Base-by-base conservation (phyloP, 192 early-diverging fungal species). In the Obelidium mucronatum region DNA sequence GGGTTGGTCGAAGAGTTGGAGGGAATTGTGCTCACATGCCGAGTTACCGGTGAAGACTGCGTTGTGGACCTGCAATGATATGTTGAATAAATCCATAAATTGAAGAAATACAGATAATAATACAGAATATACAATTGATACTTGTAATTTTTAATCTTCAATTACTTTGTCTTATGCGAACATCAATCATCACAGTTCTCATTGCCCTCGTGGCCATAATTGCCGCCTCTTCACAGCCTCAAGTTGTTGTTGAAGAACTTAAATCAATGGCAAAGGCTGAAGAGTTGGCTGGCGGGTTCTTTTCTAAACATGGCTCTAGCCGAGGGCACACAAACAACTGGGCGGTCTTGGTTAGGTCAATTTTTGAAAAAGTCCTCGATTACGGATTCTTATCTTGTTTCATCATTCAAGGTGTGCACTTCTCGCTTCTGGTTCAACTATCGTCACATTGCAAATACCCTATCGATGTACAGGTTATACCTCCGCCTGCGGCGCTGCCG, bases 341-440 rank as follows among this genome's bases (percentile, higher is more conserved):
- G 98, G 98, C 98, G 1, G 96, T 99, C 1, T 82, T 99, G 75
- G 97, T 95, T 87, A 67, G 75, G 73, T 61, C 11, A 40, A 34
- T 3, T 63, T 30, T 37, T 36, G 8, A 36, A 17, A 35, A 39
- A 19, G 33, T 40, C 35, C n/a, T n/a, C n/a, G n/a, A n/a, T n/a
- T n/a, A n/a, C n/a, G n/a, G n/a, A 1, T 1, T 34, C 2, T 19
- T 17, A 48, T 19, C 44, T 48, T 0, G 19, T 19, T 48, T 19
- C 44, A 15, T 48, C 44, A 15, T 3, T 34, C 3, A 54, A 94
- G 92, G 93, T 97, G 31, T 94, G 95, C 85, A 97, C 98, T 2
- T 99, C 98, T 15, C 90, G 98, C 6, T 99, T 97, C 82, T 99
- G 98, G 98, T 98, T 99, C 88, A 99, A 99, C 83, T 99, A 99